Evolutionary conservation across 345 rosid genomes (phyloP).

Genomic region (Aquilaria malaccensis): DNA sequence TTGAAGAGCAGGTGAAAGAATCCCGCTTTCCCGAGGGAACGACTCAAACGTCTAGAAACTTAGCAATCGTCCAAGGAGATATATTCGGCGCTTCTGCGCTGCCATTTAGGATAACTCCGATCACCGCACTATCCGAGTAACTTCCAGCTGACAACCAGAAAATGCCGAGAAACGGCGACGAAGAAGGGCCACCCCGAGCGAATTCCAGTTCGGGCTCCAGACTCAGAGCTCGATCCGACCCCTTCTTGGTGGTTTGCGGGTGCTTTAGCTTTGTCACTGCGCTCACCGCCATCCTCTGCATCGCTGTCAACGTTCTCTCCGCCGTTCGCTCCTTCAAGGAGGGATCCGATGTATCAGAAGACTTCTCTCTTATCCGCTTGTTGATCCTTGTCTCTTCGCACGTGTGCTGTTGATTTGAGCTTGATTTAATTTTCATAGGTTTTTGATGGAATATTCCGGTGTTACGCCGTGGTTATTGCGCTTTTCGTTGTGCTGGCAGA

Average conservation of each 20-base stretch:
- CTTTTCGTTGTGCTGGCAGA: slow-evolving; percentile 65
- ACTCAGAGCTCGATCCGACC: slow-evolving; percentile 39
- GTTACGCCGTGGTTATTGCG: slow-evolving; percentile 77
- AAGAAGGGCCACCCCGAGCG: slow-evolving; percentile 2
- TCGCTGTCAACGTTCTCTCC: slow-evolving; percentile 77
- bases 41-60: not conserved
- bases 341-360: slow-evolving; percentile 57
- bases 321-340: slow-evolving; percentile 68
- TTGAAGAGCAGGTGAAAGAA: slow-evolving; percentile 28
- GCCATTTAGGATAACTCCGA: not conserved
- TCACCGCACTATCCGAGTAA: not conserved
- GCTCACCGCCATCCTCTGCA: slow-evolving; percentile 66
- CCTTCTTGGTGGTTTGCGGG: slow-evolving; percentile 59
- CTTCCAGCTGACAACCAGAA: not conserved
- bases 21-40: slow-evolving; percentile 14
- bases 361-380: not conserved
- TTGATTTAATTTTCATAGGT: slow-evolving; percentile 27
- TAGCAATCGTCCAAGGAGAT: not conserved
- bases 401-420: not conserved
- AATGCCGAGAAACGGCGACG: slow-evolving; percentile 22
- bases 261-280: slow-evolving; percentile 69
- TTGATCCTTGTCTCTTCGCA: not conserved
- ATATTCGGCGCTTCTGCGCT: too few species aligned
- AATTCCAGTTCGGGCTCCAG: slow-evolving; percentile 16
- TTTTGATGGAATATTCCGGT: slow-evolving; percentile 89